Percentiles rank a stretch among this genome's conserved stretches.
phyloP scores from a whole-genome alignment of 202 grass and related monocot genomes.

The Carex arenaria region DNA sequence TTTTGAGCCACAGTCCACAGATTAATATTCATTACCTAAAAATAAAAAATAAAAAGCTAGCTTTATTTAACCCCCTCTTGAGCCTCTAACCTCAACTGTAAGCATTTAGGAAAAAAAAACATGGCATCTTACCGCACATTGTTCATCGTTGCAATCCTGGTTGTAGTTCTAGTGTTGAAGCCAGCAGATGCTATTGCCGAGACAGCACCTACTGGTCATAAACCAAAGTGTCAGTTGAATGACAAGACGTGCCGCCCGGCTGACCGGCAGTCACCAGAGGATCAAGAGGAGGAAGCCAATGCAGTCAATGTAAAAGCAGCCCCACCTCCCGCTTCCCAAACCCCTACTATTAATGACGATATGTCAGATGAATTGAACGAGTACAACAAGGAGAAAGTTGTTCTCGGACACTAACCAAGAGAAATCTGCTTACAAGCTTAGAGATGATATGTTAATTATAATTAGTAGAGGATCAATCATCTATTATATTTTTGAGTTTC shows the following conservation, averaged over 20 bases:
- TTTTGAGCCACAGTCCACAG: neutral
- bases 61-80: neutral
- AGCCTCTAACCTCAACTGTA: neutral
- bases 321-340: neutral
- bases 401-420: slow-evolving; percentile 25
- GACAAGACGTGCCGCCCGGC: slow-evolving; percentile 51
- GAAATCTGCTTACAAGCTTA: neutral
- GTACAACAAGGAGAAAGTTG: neutral
- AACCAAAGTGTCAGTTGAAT: slow-evolving; percentile 7
- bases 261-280: slow-evolving; percentile 28
- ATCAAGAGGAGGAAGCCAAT: slow-evolving; percentile 42
- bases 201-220: neutral
- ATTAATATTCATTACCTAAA: neutral
- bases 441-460: neutral
- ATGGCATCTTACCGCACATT: neutral
- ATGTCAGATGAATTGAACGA: neutral
- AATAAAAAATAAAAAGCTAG: neutral
- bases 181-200: neutral
- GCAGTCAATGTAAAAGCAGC: neutral
- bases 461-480: neutral
- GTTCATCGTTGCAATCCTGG: neutral
- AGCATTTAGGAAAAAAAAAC: neutral
- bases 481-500: neutral
- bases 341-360: neutral
- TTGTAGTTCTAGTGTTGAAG: neutral